Evolutionary conservation across 2,329 filamentous ascomycete species (phyloP).

Genomic region (Aureobasidium sp.): DNA sequence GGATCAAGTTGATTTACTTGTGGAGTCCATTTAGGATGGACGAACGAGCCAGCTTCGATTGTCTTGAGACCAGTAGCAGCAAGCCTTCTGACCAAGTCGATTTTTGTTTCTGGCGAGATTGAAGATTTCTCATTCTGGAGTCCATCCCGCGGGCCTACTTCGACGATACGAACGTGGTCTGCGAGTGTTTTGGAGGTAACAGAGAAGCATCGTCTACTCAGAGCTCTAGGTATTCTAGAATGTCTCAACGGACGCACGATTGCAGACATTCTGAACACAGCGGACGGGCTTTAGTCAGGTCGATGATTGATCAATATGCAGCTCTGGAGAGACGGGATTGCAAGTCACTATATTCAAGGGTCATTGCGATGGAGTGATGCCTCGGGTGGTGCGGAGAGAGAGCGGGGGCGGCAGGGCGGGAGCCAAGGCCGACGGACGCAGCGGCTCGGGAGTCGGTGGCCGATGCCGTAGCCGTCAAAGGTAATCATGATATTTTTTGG

Average conservation of each 20-base stretch:
- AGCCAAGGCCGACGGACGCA: not conserved
- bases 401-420: conserved; percentile 2
- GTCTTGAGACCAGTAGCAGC: conserved; percentile 59
- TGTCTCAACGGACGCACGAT: not conserved
- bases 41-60: conserved; percentile 77
- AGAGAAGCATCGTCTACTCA: conserved; percentile 18
- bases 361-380: not conserved
- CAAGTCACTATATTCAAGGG: not conserved
- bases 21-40: conserved; percentile 76
- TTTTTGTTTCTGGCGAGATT: conserved; percentile 64
- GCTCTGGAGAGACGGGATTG: not conserved
- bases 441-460: not conserved
- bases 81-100: conserved; percentile 64
- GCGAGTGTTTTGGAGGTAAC: conserved; percentile 18
- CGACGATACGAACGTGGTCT: conserved; percentile 55
- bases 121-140: conserved; percentile 72
- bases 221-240: not conserved
- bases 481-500: conserved; percentile 3
- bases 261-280: not conserved
- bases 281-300: no score
- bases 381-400: not conserved
- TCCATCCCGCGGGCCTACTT: conserved; percentile 80
- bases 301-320: no score
- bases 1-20: conserved; percentile 44
- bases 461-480: not conserved